Base-by-base conservation (phyloP, 768 basidiomycete species). In the Leucocoprinus birnbaumii region DNA sequence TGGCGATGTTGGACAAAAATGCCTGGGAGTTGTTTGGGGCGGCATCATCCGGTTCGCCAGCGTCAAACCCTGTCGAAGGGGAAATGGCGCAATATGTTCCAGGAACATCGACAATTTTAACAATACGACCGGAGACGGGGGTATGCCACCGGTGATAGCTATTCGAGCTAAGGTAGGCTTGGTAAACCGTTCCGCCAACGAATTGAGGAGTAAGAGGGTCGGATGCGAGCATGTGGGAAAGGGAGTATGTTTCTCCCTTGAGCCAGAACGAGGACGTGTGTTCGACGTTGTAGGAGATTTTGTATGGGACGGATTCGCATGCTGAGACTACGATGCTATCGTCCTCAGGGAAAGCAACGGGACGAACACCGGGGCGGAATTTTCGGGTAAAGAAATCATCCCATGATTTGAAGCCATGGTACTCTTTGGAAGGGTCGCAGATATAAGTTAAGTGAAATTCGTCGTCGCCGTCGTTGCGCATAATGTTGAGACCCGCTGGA, bases 61-160 rank as follows among this genome's bases (percentile, higher is more conserved):
- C 31, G 35, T 58, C 57, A 51, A 58, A 52, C 11, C 58, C 56
- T 51, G 68, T 2, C 24, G 55, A 59, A 19, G 69, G 67, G 1
- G 69, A 64, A 13, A 68, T 65, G 11, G 75, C 73, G 55, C 78
- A 85, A 64, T 82, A 81, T 1, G 76, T 76, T 1, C 82, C 80
- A 7, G 79, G 79, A 14, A 83, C 65, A 37, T 74, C 61, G n/a
- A 71, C 72, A 10, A 68, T 65, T 63, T 76, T 68, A 13, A 60
- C 64, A 34, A 83, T 66, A 1, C 42, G 66, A 2, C 80, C 80
- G 38, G 72, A 69, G 11, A 86, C 74, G 51, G 86, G 86, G 47
- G 73, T 68, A 65, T 82, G 80, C 84, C 84, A 86, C 58, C 84
- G 79, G 60, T 86, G 86, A 59, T 85, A 87, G 26, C 75, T 73